Conservation (phyloP, 2,329 filamentous ascomycete species). For the Neophaeococcomyces aloes region DNA sequence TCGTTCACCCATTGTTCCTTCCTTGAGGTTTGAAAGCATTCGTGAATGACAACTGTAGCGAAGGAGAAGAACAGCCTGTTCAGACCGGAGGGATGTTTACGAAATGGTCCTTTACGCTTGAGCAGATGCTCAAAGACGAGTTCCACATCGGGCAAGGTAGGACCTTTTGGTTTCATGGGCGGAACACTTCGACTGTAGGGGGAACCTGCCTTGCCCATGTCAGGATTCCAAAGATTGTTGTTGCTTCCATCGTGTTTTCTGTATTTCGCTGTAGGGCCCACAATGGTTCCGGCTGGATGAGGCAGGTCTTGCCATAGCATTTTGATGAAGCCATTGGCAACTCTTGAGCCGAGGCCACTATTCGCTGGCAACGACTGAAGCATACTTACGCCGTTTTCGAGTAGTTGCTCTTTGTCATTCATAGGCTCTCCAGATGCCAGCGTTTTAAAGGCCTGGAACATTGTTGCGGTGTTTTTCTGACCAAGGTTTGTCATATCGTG, state of each 20-base stretch:
- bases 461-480: conserved; percentile 30
- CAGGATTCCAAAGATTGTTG: conserved; percentile 41
- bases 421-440: conserved; percentile 37
- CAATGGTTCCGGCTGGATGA: conserved; percentile 39
- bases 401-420: conserved; percentile 38
- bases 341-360: conserved; percentile 38
- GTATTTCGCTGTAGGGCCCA: conserved; percentile 38
- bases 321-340: conserved; percentile 42
- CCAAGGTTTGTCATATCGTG: conserved; percentile 33
- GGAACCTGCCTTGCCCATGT: conserved; percentile 44
- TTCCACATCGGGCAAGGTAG: conserved; percentile 39
- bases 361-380: conserved; percentile 41
- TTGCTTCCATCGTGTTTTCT: conserved; percentile 35
- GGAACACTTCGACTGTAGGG: conserved; percentile 38
- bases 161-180: conserved; percentile 39
- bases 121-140: conserved; percentile 36
- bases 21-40: conserved; percentile 37
- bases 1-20: conserved; percentile 36
- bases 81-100: conserved; percentile 35
- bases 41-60: conserved; percentile 39
- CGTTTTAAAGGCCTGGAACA: conserved; percentile 32
- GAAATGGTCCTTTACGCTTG: conserved; percentile 32
- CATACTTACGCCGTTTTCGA: conserved; percentile 45
- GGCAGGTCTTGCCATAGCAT: conserved; percentile 46
- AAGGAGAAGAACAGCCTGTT: conserved; percentile 40